These are phyloP conservation scores for Cubamyces sp. DNA, from an alignment of 768 basidiomycete genomes.

Conservation along the genomic window DNA sequence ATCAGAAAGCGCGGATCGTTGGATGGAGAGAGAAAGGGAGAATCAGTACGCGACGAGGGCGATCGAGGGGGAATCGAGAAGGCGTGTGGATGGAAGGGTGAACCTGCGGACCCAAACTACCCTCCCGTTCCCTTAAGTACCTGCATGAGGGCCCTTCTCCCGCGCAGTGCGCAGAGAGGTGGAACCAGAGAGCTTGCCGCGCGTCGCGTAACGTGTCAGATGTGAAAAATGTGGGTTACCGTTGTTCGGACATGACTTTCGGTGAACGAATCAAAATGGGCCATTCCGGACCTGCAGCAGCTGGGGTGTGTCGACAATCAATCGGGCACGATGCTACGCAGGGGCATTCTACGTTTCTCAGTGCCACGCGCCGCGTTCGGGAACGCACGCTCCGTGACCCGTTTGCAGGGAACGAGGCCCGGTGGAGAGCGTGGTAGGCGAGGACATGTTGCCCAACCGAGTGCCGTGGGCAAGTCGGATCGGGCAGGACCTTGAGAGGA, in stretches of 20 bases:
- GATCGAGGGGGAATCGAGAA: slow-evolving; percentile 15
- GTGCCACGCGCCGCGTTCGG: slow-evolving; percentile 17
- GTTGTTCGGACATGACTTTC: slow-evolving; percentile 23
- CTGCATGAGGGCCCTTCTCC: slow-evolving; percentile 13
- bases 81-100: slow-evolving; percentile 17
- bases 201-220: slow-evolving; percentile 25
- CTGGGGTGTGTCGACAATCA: slow-evolving; percentile 14
- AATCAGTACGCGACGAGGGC: not conserved
- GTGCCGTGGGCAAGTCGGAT: slow-evolving; percentile 8
- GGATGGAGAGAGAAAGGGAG: slow-evolving; percentile 15
- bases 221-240: slow-evolving; percentile 18
- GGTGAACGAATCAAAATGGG: slow-evolving; percentile 22
- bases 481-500: slow-evolving; percentile 5
- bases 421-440: slow-evolving; percentile 5
- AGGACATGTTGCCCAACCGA: slow-evolving; percentile 10
- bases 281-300: slow-evolving; percentile 17
- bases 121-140: slow-evolving; percentile 17
- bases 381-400: slow-evolving; percentile 6
- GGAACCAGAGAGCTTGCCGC: slow-evolving; percentile 11
- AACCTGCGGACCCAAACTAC: slow-evolving; percentile 6
- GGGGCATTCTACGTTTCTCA: slow-evolving; percentile 19
- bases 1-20: slow-evolving; percentile 15
- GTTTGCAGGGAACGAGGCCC: slow-evolving; percentile 15
- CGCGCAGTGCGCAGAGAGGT: slow-evolving; percentile 14
- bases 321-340: slow-evolving; percentile 21